These are phyloP conservation scores for Chrysanthemum lavandulifolium DNA, from an alignment of 129 eudicot species.

Conservation along the genomic window DNA sequence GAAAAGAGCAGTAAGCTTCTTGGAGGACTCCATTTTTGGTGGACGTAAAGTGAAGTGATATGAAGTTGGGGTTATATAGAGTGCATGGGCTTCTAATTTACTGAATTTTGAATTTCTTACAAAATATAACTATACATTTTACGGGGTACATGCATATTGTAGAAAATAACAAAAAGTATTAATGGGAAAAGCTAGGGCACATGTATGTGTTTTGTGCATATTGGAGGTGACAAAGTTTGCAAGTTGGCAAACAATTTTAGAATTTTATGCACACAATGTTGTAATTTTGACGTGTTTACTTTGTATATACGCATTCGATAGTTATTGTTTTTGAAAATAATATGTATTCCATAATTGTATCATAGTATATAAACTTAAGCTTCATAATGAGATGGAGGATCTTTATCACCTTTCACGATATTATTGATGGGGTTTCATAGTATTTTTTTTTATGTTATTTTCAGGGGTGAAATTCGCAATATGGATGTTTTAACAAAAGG, in stretches of 20 bases:
- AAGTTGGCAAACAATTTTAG: constrained; percentile 33
- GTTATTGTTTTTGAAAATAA: too few relatives aligned
- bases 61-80: constrained; percentile 34
- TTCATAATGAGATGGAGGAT: not conserved
- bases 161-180: constrained; percentile 30
- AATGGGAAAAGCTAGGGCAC: constrained; percentile 38
- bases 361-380: not conserved
- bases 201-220: constrained; percentile 38
- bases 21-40: constrained; percentile 42
- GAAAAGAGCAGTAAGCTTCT: constrained; percentile 55
- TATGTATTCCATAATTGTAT: not conserved
- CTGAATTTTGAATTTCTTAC: not conserved
- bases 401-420: too few relatives aligned
- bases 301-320: too few relatives aligned
- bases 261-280: constrained; percentile 22
- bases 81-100: constrained; percentile 4
- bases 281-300: not conserved
- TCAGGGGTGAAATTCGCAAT: too few relatives aligned
- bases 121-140: not conserved
- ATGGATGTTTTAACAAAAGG: too few relatives aligned
- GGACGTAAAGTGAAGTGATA: constrained; percentile 22
- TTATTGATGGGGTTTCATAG: too few relatives aligned
- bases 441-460: too few relatives aligned
- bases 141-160: constrained; percentile 3
- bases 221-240: constrained; percentile 46